phyloP scores from a whole-genome alignment of 2,329 filamentous ascomycete species.

The Colletotrichum nymphaeae region DNA sequence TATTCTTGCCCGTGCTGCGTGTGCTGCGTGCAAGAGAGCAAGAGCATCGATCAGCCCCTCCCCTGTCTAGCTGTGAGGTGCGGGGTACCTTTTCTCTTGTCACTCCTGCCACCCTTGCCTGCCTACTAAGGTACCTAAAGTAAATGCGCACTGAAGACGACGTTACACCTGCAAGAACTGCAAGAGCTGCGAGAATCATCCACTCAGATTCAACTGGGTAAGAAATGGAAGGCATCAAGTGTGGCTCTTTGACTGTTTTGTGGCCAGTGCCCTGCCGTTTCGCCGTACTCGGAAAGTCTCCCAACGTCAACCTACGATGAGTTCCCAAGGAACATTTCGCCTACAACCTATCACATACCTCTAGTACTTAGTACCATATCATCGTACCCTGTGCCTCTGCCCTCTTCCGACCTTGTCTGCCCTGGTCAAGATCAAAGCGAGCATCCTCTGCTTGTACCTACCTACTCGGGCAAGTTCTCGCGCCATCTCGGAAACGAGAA shows the following conservation, averaged over 20 bases:
- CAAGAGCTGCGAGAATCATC: background rate
- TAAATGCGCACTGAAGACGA: background rate
- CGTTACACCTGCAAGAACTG: conserved; percentile 7
- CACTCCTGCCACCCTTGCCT: conserved; percentile 4
- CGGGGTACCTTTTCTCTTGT: conserved; percentile 24
- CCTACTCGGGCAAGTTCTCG: conserved; percentile 6
- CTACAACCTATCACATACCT: background rate
- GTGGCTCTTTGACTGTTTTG: background rate
- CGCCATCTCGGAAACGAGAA: background rate
- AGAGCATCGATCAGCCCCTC: conserved; percentile 11
- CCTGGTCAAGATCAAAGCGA: background rate
- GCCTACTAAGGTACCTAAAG: no score
- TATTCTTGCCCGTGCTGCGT: conserved; percentile 12
- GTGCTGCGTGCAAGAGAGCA: no score
- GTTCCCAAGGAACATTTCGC: background rate
- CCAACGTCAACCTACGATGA: background rate
- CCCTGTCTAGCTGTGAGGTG: conserved; percentile 20
- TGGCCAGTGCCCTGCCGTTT: background rate
- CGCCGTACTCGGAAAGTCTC: conserved; percentile 2
- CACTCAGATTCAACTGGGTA: no score
- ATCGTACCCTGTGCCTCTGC: background rate
- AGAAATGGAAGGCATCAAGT: background rate
- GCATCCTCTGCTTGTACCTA: background rate
- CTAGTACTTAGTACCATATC: background rate
- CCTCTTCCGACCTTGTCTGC: background rate